Evolutionary conservation across 169 alveolate genomes (phyloP), one percentile per base, ranked within the genome.

Genomic region (Eimeria necatrix): DNA sequence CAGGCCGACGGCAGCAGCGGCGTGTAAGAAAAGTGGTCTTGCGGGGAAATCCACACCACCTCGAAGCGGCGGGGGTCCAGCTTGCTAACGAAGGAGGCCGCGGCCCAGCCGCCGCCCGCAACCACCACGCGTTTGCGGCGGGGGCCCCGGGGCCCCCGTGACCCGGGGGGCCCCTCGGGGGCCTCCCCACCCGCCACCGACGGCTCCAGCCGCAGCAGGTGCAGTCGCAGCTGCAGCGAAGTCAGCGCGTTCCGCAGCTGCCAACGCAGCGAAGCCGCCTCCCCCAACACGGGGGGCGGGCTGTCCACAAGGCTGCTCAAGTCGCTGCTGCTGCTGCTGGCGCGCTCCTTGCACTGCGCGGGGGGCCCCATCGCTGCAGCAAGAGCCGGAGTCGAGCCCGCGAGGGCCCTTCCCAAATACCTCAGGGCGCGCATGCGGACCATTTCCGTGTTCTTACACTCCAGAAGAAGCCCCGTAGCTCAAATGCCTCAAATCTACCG

Each of bases 91-190:
- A 95, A 95, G 68, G 93, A 61, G 32, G 48, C 56, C 3, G 95
- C 16, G 4, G 91, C 93, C 96, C 96, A 95, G 9, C 96, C 96
- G 1, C 89, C 48, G 0, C 96, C 96, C 81, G 80, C 88, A 6
- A 95, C 91, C 59, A 95, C 95, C 32, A 95, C 83, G 41, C 41
- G 41, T 32, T 32, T 32, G 41, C 41, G 41, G 41, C 41, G 41
- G 41, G 41, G 41, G 41, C 41, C 41, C 41, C 41, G 41, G 41
- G 41, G 41, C 41, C 41, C 41, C 41, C 41, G 41, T 2, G 41
- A 32, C 41, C 41, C 41, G 41, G 41, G 41, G 41, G 41, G 41
- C 41, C 41, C 41, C 41, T 32, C 41, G 41, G 68, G 93, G 49
- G 32, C 16, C 56, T 0, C 93, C 16, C 0, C 81, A 86, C 96